Evolutionary conservation across 495 filamentous ascomycete genomes (phyloP).

Genomic region (Penicillium silybi): DNA sequence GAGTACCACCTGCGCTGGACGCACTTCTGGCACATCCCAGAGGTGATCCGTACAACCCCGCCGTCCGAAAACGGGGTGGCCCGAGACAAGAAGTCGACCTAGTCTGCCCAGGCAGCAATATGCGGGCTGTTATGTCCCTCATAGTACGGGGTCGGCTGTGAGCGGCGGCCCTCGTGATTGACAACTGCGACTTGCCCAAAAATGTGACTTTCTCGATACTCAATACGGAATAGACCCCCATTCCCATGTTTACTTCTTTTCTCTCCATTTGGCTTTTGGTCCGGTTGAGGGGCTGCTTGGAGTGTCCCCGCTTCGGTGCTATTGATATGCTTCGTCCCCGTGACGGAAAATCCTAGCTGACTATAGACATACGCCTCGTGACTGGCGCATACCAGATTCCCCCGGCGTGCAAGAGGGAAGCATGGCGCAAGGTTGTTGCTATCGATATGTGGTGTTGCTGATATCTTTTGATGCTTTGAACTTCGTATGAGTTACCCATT

Average conservation of each 20-base stretch:
- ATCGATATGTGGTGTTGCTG: constrained; percentile 10
- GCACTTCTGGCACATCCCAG: constrained; percentile 60
- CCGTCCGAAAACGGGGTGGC: constrained; percentile 27
- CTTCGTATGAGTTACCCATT: not conserved
- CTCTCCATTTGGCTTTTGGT: not conserved
- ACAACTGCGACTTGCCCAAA: not conserved
- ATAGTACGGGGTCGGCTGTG: not conserved
- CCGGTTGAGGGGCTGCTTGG: not conserved
- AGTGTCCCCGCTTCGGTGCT: not conserved
- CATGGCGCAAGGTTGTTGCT: constrained; percentile 12
- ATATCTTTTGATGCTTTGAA: not conserved
- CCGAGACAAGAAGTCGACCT: constrained; percentile 41
- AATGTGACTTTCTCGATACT: constrained; percentile 6
- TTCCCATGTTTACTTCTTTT: constrained; percentile 4
- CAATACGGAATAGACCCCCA: not conserved
- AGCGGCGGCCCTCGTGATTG: not conserved
- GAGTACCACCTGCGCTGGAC: constrained; percentile 76
- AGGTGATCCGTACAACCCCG: constrained; percentile 47
- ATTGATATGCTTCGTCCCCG: constrained; percentile 1
- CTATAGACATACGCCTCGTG: constrained; percentile 10
- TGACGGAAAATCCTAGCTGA: constrained; percentile 10
- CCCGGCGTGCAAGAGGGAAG: not conserved
- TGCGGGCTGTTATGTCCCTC: not conserved
- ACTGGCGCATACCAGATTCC: not conserved
- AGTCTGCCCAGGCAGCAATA: not conserved